A percentile compares a stretch with the other conserved stretches of the same genome.
Conservation (phyloP, 805 yeast species). For the Zygosaccharomyces bailii region DNA sequence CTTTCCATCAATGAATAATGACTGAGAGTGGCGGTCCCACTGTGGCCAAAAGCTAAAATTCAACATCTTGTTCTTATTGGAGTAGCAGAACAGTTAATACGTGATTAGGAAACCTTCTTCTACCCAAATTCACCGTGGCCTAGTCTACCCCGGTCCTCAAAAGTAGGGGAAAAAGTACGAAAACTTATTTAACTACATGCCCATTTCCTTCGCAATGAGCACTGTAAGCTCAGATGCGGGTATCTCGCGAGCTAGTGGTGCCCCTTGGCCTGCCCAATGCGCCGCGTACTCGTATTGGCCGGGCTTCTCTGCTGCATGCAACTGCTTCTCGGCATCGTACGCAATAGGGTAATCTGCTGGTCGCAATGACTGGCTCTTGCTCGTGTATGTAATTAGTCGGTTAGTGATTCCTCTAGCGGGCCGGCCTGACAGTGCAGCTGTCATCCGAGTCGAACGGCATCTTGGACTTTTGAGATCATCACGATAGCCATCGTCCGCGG, state of each 20-base stretch:
- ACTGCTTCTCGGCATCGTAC: slow-evolving; percentile 1
- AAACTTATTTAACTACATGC: too few species aligned
- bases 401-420: slow-evolving; percentile 3
- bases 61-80: too few species aligned
- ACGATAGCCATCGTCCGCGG: slow-evolving; percentile 2
- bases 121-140: too few species aligned
- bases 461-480: slow-evolving; percentile 2
- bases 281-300: slow-evolving; percentile 3
- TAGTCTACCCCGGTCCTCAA: too few species aligned
- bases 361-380: neutral
- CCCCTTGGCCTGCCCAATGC: slow-evolving; percentile 8
- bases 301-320: slow-evolving; percentile 2
- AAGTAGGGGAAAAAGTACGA: too few species aligned
- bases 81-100: too few species aligned
- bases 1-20: neutral
- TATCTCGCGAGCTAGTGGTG: slow-evolving; percentile 3
- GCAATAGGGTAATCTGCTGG: slow-evolving; percentile 1
- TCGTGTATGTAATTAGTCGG: neutral
- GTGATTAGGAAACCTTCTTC: too few species aligned
- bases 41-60: too few species aligned
- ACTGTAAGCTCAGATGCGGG: neutral
- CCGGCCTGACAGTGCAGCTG: neutral
- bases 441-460: neutral
- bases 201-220: slow-evolving; percentile 2
- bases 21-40: too few species aligned